Base-by-base conservation (phyloP, 2,329 filamentous ascomycete species). In the Balansia obtecta region DNA sequence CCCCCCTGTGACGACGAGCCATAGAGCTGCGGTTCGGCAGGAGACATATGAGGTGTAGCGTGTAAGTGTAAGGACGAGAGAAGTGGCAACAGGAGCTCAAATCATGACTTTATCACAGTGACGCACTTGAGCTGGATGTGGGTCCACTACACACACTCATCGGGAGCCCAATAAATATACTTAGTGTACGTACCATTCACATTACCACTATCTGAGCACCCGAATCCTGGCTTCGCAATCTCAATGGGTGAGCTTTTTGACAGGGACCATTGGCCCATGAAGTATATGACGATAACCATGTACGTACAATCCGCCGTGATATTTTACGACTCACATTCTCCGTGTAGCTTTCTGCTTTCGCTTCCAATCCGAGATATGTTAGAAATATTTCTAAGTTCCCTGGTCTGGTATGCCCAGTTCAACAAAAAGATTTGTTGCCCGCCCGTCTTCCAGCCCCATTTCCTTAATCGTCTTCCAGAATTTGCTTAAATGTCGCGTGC, bases 401-500 rank as follows among this genome's bases (percentile, higher is more conserved):
- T 27, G 33, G 40, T 50, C 47, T 39, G 61, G 58, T 49, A 82
- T 67, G 0, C 70, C 75, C 41, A 83, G 61, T 46, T 77, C 64
- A 2, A 63, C 60, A 48, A 82, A 70, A 47, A 83, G 55, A 57
- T 79, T 67, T 61, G 62, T 61, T 53, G 68, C 60, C 48, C 70
- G 69, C 37, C 69, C 65, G 44, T 85, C 79, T 54, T 86, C 80
- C 20, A 87, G 68, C 3, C 82, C 85, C 64, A 85, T 71, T 48
- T 82, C 77, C 20, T 79, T 83, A 49, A 88, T 79, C 55, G 76
- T 73, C 61, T 83, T 86, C 85, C 86, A 93, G 62, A 94, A 90
- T 66, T 90, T 91, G 68, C 84, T 89, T 48, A 93, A 66, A 65
- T 93, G 87, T 55, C 88, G 75, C 10, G 82, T 82, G n/a, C 88